phyloP scores from a whole-genome alignment of 768 basidiomycete genomes.

The Pleurotus citrinopileatus region DNA sequence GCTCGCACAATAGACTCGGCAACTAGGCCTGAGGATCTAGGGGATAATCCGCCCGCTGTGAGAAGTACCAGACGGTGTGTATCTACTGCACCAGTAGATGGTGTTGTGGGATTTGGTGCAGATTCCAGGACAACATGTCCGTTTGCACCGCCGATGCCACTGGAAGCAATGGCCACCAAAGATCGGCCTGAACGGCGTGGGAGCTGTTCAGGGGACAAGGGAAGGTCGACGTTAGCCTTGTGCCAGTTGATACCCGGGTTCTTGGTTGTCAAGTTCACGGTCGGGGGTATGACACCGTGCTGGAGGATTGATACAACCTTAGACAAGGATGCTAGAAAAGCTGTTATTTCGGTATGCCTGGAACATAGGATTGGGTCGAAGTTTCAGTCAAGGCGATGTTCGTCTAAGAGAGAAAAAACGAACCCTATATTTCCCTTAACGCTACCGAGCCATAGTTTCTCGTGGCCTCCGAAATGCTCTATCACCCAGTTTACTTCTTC shows the following conservation, averaged over 20 bases:
- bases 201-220: slow-evolving; percentile 25
- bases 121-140: slow-evolving; percentile 38
- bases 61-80: slow-evolving; percentile 24
- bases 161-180: slow-evolving; percentile 36
- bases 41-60: slow-evolving; percentile 35
- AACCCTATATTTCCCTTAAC: slow-evolving; percentile 42
- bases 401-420: slow-evolving; percentile 3
- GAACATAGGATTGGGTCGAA: not conserved
- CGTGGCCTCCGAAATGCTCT: slow-evolving; percentile 26
- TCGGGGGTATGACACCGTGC: slow-evolving; percentile 33
- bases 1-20: slow-evolving; percentile 10
- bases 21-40: slow-evolving; percentile 21
- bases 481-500: slow-evolving; percentile 49
- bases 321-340: slow-evolving; percentile 41
- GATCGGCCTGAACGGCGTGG: slow-evolving; percentile 20
- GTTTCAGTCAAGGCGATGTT: not conserved
- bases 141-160: slow-evolving; percentile 44
- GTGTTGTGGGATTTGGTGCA: slow-evolving; percentile 19
- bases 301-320: slow-evolving; percentile 41
- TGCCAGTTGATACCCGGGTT: slow-evolving; percentile 40
- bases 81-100: not conserved
- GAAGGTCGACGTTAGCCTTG: slow-evolving; percentile 31
- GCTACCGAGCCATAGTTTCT: slow-evolving; percentile 36
- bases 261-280: slow-evolving; percentile 29
- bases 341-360: slow-evolving; percentile 41